Evolutionary conservation across 306 rosid genomes (phyloP), one percentile per base, ranked within the genome.

Genomic region (Pueraria montana): DNA sequence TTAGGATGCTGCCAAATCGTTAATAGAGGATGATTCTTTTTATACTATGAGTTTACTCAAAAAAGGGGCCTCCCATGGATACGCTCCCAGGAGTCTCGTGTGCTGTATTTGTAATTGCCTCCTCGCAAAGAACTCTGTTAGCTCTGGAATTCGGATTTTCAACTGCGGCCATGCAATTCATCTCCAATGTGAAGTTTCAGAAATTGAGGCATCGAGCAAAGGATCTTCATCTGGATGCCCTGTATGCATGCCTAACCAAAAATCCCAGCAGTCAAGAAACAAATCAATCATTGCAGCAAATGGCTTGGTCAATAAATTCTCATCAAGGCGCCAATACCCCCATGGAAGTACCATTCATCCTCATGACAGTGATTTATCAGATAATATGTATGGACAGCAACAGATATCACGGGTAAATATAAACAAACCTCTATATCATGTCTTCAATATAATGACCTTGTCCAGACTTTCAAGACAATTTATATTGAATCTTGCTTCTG

Each of bases 11-110:
- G 99, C 99, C 82, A 96, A 91, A 86, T 92, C 99, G 66, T 84
- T 96, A 87, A 92, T 96, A 80, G 97, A 96, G 86, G 98, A 96
- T 83, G 99, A 96, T 82, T 84, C 97, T 8, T 96, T 91, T 86
- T 96, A 96, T 84, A 96, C 94, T 12, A 94, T 96, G 98, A 92
- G 87, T 82, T 80, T 96, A 84, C 97, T 96, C 79, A 96, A 94
- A 91, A 96, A 85, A 79, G 99, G 99, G 64, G 97, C 99, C 27
- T 87, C 98, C 73, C 98, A 94, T 75, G 99, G 97, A 18, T 96
- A 91, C 66, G 95, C 97, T 77, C 99, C 98, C 74, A 88, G 87
- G 87, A 86, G 81, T 89, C 80, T 79, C 52, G 32, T 82, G 38
- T 96, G 98, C 80, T 91, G 97, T 76, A 86, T 96, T 78, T 96